Conservation (phyloP, 768 basidiomycete species). For the Tylopilus sp. region DNA sequence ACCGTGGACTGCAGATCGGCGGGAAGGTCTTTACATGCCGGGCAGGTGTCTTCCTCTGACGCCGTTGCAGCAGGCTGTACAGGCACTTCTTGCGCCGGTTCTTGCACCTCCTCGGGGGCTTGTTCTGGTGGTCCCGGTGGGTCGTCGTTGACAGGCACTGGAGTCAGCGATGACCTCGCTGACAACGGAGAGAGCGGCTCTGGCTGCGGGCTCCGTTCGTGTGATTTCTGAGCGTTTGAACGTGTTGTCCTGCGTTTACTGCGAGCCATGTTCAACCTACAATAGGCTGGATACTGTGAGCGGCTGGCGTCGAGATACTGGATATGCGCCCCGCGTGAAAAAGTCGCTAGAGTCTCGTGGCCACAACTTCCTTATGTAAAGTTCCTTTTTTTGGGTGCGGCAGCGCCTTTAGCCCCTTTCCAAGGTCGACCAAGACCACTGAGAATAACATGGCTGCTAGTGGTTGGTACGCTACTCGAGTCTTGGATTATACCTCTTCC, state of each 20-base stretch:
- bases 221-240: slow-evolving; percentile 34
- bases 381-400: slow-evolving; percentile 19
- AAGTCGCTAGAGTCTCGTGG: slow-evolving; percentile 5
- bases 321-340: slow-evolving; percentile 8
- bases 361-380: slow-evolving; percentile 24
- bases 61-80: slow-evolving; percentile 6
- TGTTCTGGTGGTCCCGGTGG: slow-evolving; percentile 10
- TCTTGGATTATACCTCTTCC: too few species aligned
- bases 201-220: slow-evolving; percentile 31
- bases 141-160: slow-evolving; percentile 22
- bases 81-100: slow-evolving; percentile 11
- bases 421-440: too few species aligned
- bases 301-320: slow-evolving; percentile 5
- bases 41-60: slow-evolving; percentile 40
- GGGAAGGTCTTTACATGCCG: slow-evolving; percentile 45
- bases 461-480: too few species aligned
- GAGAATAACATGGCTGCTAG: too few species aligned
- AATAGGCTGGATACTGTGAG: slow-evolving; percentile 7
- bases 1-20: slow-evolving; percentile 31
- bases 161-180: slow-evolving; percentile 29
- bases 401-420: too few species aligned
- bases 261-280: slow-evolving; percentile 38
- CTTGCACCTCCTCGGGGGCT: slow-evolving; percentile 13
- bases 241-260: slow-evolving; percentile 43
- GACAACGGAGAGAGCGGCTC: slow-evolving; percentile 32